These are phyloP conservation scores for Coemansia sp. DNA, from an alignment of 192 early-diverging fungal genomes.

Conservation along the genomic window DNA sequence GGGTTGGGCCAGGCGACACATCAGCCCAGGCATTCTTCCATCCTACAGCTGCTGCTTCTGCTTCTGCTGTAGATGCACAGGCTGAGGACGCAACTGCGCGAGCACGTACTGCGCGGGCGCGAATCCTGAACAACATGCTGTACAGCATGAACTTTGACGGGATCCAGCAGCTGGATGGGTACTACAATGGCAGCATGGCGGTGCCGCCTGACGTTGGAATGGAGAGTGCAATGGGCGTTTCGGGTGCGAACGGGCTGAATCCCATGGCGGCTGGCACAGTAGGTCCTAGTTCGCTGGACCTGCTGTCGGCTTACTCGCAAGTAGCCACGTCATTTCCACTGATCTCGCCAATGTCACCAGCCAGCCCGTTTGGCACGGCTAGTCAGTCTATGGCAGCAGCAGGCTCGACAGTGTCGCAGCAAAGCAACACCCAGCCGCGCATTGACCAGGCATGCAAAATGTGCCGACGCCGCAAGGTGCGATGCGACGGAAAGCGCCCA, in stretches of 20 bases:
- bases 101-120: constrained; percentile 15
- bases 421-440: constrained; percentile 16
- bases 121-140: constrained; percentile 29
- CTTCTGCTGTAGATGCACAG: neutral
- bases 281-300: constrained; percentile 1
- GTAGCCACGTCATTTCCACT: constrained; percentile 10
- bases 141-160: constrained; percentile 45
- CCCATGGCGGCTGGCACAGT: constrained; percentile 20
- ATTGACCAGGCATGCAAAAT: constrained; percentile 55
- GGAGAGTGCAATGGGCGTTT: neutral
- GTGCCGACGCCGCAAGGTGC: constrained; percentile 57
- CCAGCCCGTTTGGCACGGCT: constrained; percentile 4
- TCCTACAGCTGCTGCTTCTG: neutral
- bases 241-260: constrained; percentile 8
- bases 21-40: neutral
- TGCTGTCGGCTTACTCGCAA: constrained; percentile 3
- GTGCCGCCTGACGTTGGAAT: constrained; percentile 4
- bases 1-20: neutral
- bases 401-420: neutral
- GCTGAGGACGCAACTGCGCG: neutral
- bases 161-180: constrained; percentile 47
- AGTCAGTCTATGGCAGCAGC: neutral
- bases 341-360: constrained; percentile 15
- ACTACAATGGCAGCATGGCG: constrained; percentile 21
- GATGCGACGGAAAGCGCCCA: constrained; percentile 52